Evolutionary conservation across 495 filamentous ascomycete genomes (phyloP), one percentile per base, ranked within the genome.

Genomic region (Aspergillus taichungensis): DNA sequence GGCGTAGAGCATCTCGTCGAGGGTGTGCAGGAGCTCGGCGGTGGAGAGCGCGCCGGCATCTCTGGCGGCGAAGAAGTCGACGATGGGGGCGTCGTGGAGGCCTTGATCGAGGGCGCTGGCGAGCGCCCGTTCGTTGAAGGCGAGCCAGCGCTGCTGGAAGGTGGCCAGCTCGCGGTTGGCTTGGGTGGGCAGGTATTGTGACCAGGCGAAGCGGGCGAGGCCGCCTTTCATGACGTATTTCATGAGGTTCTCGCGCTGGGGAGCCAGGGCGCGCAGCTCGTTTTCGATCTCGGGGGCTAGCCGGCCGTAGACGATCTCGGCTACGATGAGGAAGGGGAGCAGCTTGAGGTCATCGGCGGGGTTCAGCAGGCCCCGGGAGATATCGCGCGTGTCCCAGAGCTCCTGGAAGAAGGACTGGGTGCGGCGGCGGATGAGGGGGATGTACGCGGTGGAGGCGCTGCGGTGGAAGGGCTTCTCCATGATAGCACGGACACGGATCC

Each of bases 1-100:
- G 1, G 65, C 70, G 47, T 62, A 73, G 1, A 73, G 57, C 44
- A 58, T 56, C 47, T 74, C 71, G 42, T 69, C 67, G 5, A 74
- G 6, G 1, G 69, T 73, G 10, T 73, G 67, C 3, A 59, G 44
- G 1, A 68, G 30, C 37, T 68, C 36, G 28, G 58, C 51, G 8
- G 40, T 36, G 0, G 38, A 53, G n/a, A 65, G 51, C 4, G 36
- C 6, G 1, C 58, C 52, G 3, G 27, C 9, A 0, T 54, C 33
- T 3, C 52, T 37, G 6, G 50, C 52, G 10, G 43, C 39, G 42
- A 51, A 63, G 43, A 69, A 43, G 1, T 30, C 14, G 10, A 54
- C 34, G 24, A 57, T 54, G 7, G 56, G 52, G 4, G 49, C 33
- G 1, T 44, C 36, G 7, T 11, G 18, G 18, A 24, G 27, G 11